Evolutionary conservation across 306 rosid species (phyloP).

Genomic region (Castanea sativa): DNA sequence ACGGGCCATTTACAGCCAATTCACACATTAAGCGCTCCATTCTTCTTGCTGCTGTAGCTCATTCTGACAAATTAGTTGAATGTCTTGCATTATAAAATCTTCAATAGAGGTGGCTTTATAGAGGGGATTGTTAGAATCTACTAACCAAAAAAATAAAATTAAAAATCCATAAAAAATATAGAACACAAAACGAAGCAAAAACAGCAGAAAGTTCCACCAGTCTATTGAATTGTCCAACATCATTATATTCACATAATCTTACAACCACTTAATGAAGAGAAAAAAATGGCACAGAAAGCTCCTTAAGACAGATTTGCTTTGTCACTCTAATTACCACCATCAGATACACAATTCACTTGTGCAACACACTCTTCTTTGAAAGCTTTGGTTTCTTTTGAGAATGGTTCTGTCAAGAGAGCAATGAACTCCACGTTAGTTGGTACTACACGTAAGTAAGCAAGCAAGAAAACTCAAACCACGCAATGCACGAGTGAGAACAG

Average conservation of each 20-base stretch:
- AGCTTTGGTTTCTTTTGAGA: conserved; percentile 66
- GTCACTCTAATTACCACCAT: neutral
- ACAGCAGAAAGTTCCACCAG: neutral
- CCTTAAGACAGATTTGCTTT: neutral
- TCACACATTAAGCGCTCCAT: no score
- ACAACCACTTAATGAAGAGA: neutral
- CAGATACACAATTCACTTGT: conserved; percentile 55
- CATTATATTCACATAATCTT: neutral
- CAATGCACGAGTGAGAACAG: neutral
- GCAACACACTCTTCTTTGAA: conserved; percentile 74
- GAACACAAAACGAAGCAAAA: neutral
- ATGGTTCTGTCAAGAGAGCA: conserved; percentile 46
- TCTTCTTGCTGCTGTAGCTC: no score
- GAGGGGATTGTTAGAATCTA: no score
- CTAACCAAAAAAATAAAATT: no score
- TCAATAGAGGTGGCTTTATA: no score
- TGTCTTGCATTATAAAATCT: no score
- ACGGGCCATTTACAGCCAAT: no score
- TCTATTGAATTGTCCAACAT: neutral
- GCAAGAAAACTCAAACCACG: neutral
- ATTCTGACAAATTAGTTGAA: no score
- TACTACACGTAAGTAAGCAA: neutral
- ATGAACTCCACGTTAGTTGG: neutral
- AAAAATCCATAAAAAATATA: neutral
- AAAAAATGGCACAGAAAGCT: neutral